A percentile compares a stretch with the other conserved stretches of the same genome.
phyloP scores from a whole-genome alignment of 331 rosid species.

The Dryas integrifolia region DNA sequence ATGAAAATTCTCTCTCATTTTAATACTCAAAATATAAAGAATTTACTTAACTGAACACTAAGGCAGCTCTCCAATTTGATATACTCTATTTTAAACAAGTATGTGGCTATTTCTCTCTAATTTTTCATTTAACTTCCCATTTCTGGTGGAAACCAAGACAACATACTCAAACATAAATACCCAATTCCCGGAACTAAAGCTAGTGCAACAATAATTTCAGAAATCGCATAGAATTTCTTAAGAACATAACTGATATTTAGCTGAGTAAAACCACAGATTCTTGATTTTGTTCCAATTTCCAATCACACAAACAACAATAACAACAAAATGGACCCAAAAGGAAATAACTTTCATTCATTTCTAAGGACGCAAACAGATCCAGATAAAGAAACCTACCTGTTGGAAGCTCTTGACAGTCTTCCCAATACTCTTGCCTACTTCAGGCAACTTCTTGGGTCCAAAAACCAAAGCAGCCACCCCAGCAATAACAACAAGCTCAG shows the following conservation, averaged over 20 bases:
- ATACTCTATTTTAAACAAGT: not conserved
- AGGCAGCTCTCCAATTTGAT: not conserved
- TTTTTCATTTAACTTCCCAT: not conserved
- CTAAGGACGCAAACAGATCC: constrained; percentile 1
- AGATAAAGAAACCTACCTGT: constrained; percentile 48
- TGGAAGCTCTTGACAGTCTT: constrained; percentile 96
- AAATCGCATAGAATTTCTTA: not conserved
- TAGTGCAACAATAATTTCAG: not conserved
- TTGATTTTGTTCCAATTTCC: not conserved
- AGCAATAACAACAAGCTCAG: constrained; percentile 87
- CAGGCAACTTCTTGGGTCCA: constrained; percentile 93
- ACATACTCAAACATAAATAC: not conserved
- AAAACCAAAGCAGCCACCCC: constrained; percentile 93
- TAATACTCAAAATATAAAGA: not conserved
- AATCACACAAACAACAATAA: not conserved
- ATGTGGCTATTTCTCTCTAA: not conserved
- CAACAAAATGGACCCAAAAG: not conserved
- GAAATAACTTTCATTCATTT: not conserved
- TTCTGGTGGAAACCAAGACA: not conserved
- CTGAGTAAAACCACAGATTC: not conserved
- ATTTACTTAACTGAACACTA: not conserved
- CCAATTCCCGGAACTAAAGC: not conserved
- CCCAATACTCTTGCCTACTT: constrained; percentile 91
- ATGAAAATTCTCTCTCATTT: not conserved
- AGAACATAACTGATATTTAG: not conserved